phyloP scores from a whole-genome alignment of 2,329 filamentous ascomycete species.

The Samsoniella hepiali region DNA sequence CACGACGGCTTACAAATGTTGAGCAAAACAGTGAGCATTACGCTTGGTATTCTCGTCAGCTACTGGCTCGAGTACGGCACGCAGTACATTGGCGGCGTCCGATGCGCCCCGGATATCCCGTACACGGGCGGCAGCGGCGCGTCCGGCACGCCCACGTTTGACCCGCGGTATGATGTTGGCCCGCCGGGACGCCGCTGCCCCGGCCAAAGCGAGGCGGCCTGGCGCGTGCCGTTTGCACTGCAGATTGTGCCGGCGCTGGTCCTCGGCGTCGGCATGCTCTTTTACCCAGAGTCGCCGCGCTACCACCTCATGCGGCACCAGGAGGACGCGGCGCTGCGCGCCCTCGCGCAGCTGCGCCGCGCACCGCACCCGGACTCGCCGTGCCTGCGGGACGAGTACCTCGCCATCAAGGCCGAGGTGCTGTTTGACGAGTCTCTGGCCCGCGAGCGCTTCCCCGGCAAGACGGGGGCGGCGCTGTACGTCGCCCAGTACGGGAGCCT shows the following conservation, averaged over 20 bases:
- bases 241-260: slow-evolving; percentile 56
- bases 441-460: slow-evolving; percentile 30
- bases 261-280: slow-evolving; percentile 51
- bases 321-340: slow-evolving; percentile 31
- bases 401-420: slow-evolving; percentile 37
- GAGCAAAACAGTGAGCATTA: slow-evolving; percentile 32
- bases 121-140: slow-evolving; percentile 47
- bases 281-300: slow-evolving; percentile 43
- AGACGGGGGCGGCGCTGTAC: slow-evolving; percentile 30
- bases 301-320: slow-evolving; percentile 32
- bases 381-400: slow-evolving; percentile 31
- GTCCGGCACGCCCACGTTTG: slow-evolving; percentile 35
- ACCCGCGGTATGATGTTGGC: slow-evolving; percentile 41
- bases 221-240: slow-evolving; percentile 47
- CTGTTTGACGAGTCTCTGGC: slow-evolving; percentile 33
- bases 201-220: slow-evolving; percentile 42
- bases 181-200: slow-evolving; percentile 35
- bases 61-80: slow-evolving; percentile 44
- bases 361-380: slow-evolving; percentile 30
- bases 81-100: slow-evolving; percentile 40
- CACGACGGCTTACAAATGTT: too few species aligned
- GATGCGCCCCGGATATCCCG: slow-evolving; percentile 45
- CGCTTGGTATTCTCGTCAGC: slow-evolving; percentile 40
- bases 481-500: slow-evolving; percentile 31
- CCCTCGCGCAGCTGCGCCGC: slow-evolving; percentile 32